Base-by-base conservation (phyloP, 345 rosid species). In the Eucalyptus cladocalyx region DNA sequence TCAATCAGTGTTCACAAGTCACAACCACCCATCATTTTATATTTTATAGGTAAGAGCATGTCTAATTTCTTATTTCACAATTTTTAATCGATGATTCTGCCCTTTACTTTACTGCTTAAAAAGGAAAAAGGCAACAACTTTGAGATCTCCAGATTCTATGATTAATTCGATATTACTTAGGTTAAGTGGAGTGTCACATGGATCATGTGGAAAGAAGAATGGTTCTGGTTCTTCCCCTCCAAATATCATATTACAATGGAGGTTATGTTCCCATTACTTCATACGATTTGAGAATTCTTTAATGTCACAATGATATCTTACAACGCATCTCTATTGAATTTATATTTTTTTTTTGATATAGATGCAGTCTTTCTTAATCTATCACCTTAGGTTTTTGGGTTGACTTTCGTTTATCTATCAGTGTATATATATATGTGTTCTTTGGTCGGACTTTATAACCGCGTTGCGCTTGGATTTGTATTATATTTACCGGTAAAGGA, bases 291-390 rank as follows among this genome's bases (percentile, higher is more conserved):
- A 62, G 13, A 56, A 24, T 23, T 56, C 2, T 56, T 56, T 56
- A 56, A 56, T 2, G 30, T 56, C 14, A 24, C 62, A 23, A 56
- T 23, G 13, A 0, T 24, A 56, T 56, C 14, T 24, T 17, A 13
- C 1, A 30, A 28, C 2, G 1, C 0, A 1, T 53, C 26, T 53
- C 0, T 53, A 21, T 3, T 30, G 5, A 6, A 30, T 28, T 62
- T 62, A 62, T 62, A 3, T 26, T 2, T 58, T 1, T 1, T 12
- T 60, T 53, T 19, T 11, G 6, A 26, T 58, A 58, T 54, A 23
- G 13, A 60, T 60, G 6, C 3, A 0, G 1, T 60, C 69, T 60
- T 28, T 13, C 17, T 28, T 28, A 11, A 60, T 5, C 3, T 56
- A 56, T 56, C 28, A 56, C 5, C 3, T 24, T 10, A 56, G 14